These are phyloP conservation scores for Annulohypoxylon stygium DNA, from an alignment of 495 filamentous ascomycete genomes.

Conservation along the genomic window DNA sequence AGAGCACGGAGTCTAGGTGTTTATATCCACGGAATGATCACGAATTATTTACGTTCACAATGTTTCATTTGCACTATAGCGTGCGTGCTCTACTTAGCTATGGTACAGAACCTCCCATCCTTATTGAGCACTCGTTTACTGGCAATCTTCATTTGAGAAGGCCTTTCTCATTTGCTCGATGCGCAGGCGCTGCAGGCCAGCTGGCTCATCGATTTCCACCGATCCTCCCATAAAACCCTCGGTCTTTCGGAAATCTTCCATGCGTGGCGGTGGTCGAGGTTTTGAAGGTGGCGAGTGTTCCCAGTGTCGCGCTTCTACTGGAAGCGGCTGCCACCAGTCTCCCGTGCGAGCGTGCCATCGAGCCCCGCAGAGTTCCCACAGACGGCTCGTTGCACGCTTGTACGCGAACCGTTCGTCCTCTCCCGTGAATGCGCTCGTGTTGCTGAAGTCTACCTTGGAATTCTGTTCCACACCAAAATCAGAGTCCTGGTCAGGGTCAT, in stretches of 20 bases:
- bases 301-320: constrained; percentile 69
- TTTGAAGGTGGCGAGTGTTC: constrained; percentile 56
- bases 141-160: constrained; percentile 11
- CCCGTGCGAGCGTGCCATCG: constrained; percentile 71
- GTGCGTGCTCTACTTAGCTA: constrained; percentile 24
- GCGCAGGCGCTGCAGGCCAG: constrained; percentile 55
- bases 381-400: constrained; percentile 72
- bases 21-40: constrained; percentile 12
- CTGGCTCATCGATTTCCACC: constrained; percentile 58
- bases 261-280: constrained; percentile 24
- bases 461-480: constrained; percentile 55
- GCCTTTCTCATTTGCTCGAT: constrained; percentile 48
- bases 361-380: constrained; percentile 78
- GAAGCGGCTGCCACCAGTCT: constrained; percentile 76
- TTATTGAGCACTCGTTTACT: neutral
- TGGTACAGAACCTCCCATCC: constrained; percentile 7
- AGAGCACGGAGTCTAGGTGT: constrained; percentile 44
- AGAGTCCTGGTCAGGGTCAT: constrained; percentile 63
- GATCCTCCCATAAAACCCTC: constrained; percentile 55
- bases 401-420: constrained; percentile 81
- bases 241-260: constrained; percentile 29
- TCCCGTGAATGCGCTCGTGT: constrained; percentile 71
- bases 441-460: constrained; percentile 64
- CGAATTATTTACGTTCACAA: constrained; percentile 20
- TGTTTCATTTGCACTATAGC: constrained; percentile 3